A percentile compares a stretch with the other conserved stretches of the same genome.
phyloP scores from a whole-genome alignment of 2,329 filamentous ascomycete species.

The Alternaria consortialis region DNA sequence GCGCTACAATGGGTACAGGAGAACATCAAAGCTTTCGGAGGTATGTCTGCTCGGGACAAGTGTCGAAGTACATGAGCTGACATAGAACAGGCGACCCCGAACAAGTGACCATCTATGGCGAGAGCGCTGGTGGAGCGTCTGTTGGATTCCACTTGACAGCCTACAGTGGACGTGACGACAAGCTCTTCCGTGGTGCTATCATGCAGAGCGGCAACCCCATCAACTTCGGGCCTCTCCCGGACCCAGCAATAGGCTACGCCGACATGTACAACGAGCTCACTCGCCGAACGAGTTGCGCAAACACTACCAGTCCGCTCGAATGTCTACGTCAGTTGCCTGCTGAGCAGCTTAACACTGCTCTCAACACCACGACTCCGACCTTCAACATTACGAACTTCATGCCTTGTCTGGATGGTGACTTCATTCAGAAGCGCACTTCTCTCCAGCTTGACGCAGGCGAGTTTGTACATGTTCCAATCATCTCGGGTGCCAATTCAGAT shows the following conservation, averaged over 20 bases:
- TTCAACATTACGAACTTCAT: constrained; percentile 45
- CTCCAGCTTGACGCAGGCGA: constrained; percentile 64
- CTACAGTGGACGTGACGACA: constrained; percentile 59
- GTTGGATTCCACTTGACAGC: constrained; percentile 59
- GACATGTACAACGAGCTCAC: constrained; percentile 34
- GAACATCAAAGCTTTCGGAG: constrained; percentile 56
- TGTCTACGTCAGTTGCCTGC: constrained; percentile 69
- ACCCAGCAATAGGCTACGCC: constrained; percentile 28
- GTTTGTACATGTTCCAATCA: constrained; percentile 71
- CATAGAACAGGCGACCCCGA: constrained; percentile 45
- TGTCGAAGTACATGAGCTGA: constrained; percentile 34
- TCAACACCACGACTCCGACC: constrained; percentile 56
- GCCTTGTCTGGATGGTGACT: constrained; percentile 64
- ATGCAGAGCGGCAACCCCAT: constrained; percentile 57
- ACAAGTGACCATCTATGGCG: constrained; percentile 58
- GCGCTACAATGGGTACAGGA: constrained; percentile 58
- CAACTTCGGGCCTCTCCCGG: constrained; percentile 30
- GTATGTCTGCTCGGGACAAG: constrained; percentile 45
- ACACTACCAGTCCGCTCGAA: constrained; percentile 37
- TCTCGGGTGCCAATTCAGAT: constrained; percentile 71
- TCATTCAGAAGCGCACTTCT: constrained; percentile 63
- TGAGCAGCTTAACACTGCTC: constrained; percentile 63
- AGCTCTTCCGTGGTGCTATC: constrained; percentile 58
- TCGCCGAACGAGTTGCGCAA: constrained; percentile 34
- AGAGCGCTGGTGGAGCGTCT: constrained; percentile 55